phyloP scores from a whole-genome alignment of 2,329 filamentous ascomycete species.

The Colletotrichum gigasporum region DNA sequence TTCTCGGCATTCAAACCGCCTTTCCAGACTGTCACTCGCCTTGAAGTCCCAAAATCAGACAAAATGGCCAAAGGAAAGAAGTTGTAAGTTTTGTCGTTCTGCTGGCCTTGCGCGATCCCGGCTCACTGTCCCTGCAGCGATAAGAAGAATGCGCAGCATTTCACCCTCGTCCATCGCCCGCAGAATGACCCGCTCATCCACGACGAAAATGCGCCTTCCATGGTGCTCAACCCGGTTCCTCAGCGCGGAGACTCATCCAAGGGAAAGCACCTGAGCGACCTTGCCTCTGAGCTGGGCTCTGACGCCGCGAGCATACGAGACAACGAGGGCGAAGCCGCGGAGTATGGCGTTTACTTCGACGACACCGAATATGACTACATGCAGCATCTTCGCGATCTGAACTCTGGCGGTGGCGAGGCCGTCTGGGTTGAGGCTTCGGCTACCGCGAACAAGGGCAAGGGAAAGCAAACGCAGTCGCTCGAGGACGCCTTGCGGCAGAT shows the following conservation, averaged over 20 bases:
- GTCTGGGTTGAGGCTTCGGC: constrained; percentile 82
- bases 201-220: constrained; percentile 86
- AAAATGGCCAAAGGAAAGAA: constrained; percentile 80
- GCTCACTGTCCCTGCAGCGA: constrained; percentile 57
- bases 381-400: constrained; percentile 96
- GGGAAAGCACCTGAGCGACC: constrained; percentile 76
- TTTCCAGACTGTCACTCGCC: neutral
- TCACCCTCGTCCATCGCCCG: constrained; percentile 92
- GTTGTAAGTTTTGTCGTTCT: constrained; percentile 61
- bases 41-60: neutral
- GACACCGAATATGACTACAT: constrained; percentile 98
- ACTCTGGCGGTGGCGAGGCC: constrained; percentile 75
- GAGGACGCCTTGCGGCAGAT: constrained; percentile 81
- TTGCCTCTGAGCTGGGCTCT: constrained; percentile 78
- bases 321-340: constrained; percentile 96
- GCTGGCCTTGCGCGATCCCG: neutral
- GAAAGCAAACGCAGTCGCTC: constrained; percentile 78
- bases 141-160: constrained; percentile 93
- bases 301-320: constrained; percentile 73
- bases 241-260: constrained; percentile 50
- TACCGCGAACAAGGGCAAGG: constrained; percentile 72
- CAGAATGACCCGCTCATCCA: constrained; percentile 98
- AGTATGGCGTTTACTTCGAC: constrained; percentile 93
- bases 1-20: neutral
- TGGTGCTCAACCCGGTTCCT: constrained; percentile 82